Evolutionary conservation across 139 green algal species (phyloP), one percentile per base, ranked within the genome.

Genomic region (Micromonas pusilla): DNA sequence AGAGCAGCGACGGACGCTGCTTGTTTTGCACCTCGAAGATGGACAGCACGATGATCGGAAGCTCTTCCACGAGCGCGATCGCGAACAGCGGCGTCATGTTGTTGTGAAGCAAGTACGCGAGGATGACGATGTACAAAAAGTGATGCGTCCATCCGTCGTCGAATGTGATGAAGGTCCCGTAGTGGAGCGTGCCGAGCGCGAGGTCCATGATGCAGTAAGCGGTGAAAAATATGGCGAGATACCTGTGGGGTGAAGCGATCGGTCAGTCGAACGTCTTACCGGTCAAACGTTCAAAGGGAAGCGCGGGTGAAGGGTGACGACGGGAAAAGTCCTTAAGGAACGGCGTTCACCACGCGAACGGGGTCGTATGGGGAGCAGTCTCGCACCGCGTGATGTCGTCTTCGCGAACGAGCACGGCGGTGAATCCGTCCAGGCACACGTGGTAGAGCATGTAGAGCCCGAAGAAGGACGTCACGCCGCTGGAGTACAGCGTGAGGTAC

Each of bases 141-240:
- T 78, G 72, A 31, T 78, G 72, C 32, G 28, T 33, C 72, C 72
- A 78, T 0, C 72, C 72, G 72, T 78, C 72, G 53, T 78, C 72
- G 57, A 52, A 78, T 16, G 72, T 70, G 21, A 78, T n/a, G 31
- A 70, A 28, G 26, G 19, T 52, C 23, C 31, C 72, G 30, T 78
- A 78, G 33, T 70, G 72, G 4, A 78, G 2, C 31, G 39, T 71
- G 1, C 72, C 72, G 52, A 78, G 16, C 21, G 53, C 16, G 2
- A 78, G 5, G 53, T 78, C 72, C 72, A 78, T 78, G 72, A 78
- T 70, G 57, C 72, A 78, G 28, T 78, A 78, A 1, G 45, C 72
- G 72, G 70, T 70, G 57, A 78, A 78, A 52, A 78, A 78, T 0
- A 78, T 70, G 1, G 72, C 72, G 32, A 62, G 21, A 6, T 71